Evolutionary conservation across 2,329 filamentous ascomycete genomes (phyloP).

Genomic region (Ceratocystis variospora): DNA sequence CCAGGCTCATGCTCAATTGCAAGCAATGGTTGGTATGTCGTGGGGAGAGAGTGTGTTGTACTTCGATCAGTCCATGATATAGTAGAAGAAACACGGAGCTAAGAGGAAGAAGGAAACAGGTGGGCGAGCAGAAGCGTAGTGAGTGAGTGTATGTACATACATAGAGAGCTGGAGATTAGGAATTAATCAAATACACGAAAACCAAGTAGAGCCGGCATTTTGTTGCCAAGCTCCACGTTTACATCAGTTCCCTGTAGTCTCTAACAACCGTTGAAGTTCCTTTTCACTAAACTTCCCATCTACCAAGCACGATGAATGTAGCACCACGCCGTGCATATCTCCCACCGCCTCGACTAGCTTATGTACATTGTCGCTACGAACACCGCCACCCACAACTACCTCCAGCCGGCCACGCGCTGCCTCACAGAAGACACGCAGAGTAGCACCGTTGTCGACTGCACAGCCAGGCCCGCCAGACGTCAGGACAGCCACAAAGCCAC

Average conservation of each 20-base stretch:
- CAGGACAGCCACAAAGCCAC: conserved; percentile 39
- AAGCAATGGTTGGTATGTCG: neutral
- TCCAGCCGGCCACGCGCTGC: conserved; percentile 28
- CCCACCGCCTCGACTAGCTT: conserved; percentile 9
- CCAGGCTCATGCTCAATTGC: neutral
- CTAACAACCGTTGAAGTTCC: conserved; percentile 12
- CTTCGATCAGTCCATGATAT: conserved; percentile 10
- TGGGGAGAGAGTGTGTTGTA: conserved; percentile 5
- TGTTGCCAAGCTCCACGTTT: neutral
- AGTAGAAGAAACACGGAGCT: neutral
- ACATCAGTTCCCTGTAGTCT: conserved; percentile 4
- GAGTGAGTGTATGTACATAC: neutral
- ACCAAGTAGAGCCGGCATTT: neutral
- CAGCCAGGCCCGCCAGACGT: conserved; percentile 38
- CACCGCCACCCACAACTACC: conserved; percentile 40
- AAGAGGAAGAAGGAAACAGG: neutral
- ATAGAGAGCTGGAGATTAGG: neutral
- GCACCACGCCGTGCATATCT: conserved; percentile 9
- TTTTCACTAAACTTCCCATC: conserved; percentile 13
- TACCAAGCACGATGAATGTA: conserved; percentile 20
- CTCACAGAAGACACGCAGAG: conserved; percentile 28
- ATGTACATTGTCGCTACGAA: conserved; percentile 31
- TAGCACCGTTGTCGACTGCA: conserved; percentile 29
- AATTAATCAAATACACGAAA: neutral
- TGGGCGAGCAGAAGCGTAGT: neutral